These are phyloP conservation scores for Trichoderma asperelloides DNA, from an alignment of 495 filamentous ascomycete species.

Conservation along the genomic window DNA sequence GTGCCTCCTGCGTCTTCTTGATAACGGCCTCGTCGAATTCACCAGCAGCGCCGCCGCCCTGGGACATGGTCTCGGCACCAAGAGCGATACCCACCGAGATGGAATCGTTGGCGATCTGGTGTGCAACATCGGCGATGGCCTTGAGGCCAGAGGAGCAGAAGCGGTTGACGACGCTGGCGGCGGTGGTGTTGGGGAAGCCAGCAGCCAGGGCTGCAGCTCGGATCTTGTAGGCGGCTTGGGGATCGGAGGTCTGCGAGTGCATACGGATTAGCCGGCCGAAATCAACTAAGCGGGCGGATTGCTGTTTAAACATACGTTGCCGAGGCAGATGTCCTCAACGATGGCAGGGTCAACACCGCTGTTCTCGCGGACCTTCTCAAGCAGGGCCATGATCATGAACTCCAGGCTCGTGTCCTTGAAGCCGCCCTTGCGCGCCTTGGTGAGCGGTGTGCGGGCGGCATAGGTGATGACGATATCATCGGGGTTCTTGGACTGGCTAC, in stretches of 20 bases:
- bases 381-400: constrained; percentile 66
- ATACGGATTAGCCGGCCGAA: not conserved
- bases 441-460: constrained; percentile 67
- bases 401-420: constrained; percentile 95
- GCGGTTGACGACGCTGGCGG: constrained; percentile 75
- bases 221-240: constrained; percentile 80
- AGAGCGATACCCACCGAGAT: constrained; percentile 85
- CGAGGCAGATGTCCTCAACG: constrained; percentile 86
- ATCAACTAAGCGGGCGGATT: not conserved
- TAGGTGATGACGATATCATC: constrained; percentile 94
- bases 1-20: constrained; percentile 59
- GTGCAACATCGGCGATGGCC: constrained; percentile 87
- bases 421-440: constrained; percentile 73
- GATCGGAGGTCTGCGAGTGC: constrained; percentile 63
- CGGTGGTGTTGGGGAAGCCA: constrained; percentile 85
- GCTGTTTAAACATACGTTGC: constrained; percentile 58
- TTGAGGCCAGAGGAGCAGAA: constrained; percentile 97
- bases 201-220: constrained; percentile 84
- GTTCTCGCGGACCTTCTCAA: constrained; percentile 65
- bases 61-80: constrained; percentile 82
- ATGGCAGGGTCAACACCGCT: constrained; percentile 73
- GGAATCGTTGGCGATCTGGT: constrained; percentile 68
- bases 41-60: constrained; percentile 44
- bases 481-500: constrained; percentile 82
- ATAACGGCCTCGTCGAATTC: constrained; percentile 75